These are phyloP conservation scores for Tremella yokohamensis DNA, from an alignment of 768 basidiomycete genomes.

Conservation along the genomic window DNA sequence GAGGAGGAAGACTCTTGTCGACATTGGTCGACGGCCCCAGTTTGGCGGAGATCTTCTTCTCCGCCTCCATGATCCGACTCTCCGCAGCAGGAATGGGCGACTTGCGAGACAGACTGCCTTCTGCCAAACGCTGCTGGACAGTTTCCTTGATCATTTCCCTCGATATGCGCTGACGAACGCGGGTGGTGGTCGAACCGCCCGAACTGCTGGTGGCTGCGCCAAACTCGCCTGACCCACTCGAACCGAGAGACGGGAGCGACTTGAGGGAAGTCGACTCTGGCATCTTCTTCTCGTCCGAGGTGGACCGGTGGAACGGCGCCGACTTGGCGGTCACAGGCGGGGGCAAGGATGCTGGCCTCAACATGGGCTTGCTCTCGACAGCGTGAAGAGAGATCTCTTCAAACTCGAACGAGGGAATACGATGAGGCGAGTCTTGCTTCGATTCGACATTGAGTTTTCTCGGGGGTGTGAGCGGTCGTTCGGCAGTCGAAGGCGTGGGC, in stretches of 20 bases:
- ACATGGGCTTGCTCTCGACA: background rate
- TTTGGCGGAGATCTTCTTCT: background rate
- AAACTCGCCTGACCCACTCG: conserved; percentile 1
- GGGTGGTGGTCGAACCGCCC: conserved; percentile 24
- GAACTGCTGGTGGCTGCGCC: background rate
- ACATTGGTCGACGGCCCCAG: background rate
- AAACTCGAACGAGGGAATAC: conserved; percentile 46
- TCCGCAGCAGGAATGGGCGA: conserved; percentile 2
- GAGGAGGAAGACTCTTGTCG: conserved; percentile 35
- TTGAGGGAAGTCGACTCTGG: background rate
- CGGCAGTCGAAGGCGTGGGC: background rate
- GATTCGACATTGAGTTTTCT: background rate
- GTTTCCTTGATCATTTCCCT: conserved; percentile 48
- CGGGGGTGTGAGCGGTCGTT: conserved; percentile 43
- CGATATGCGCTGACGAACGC: conserved; percentile 47
- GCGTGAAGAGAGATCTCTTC: conserved; percentile 31
- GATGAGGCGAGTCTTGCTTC: conserved; percentile 39
- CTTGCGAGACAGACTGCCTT: conserved; percentile 30
- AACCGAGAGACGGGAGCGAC: background rate
- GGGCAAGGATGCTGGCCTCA: background rate
- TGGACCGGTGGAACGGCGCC: background rate
- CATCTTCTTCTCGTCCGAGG: conserved; percentile 1
- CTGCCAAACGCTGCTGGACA: conserved; percentile 43
- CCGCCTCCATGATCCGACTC: conserved; percentile 1
- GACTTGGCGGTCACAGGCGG: background rate